phyloP scores from a whole-genome alignment of 2,329 filamentous ascomycete genomes.

The Neurospora sp. region DNA sequence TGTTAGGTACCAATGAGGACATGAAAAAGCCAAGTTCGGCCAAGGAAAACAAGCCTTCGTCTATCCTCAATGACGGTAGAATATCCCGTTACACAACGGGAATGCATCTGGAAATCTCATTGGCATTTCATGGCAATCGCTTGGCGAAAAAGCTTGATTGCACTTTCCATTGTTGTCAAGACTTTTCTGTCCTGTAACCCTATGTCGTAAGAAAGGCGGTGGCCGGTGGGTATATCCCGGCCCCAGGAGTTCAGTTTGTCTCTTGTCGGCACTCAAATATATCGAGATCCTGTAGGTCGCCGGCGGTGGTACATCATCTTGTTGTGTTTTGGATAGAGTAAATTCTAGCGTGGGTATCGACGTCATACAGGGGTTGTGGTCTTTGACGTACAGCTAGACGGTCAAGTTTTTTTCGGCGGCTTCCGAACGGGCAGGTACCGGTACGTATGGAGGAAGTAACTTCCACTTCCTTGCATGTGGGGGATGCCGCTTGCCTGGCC shows the following conservation, averaged over 20 bases:
- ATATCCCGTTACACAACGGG: neutral
- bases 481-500: neutral
- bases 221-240: neutral
- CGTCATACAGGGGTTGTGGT: neutral
- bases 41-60: neutral
- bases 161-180: neutral
- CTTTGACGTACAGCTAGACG: neutral
- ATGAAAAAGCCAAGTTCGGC: neutral
- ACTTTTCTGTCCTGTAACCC: neutral
- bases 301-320: neutral
- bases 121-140: neutral
- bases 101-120: neutral
- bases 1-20: neutral
- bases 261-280: neutral
- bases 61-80: neutral
- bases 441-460: neutral
- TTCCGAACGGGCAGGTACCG: neutral
- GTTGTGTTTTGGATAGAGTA: neutral
- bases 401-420: neutral
- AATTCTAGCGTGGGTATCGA: neutral
- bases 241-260: neutral
- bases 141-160: neutral
- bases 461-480: neutral
- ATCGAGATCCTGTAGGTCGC: neutral
- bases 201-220: neutral